A percentile compares a stretch with the other conserved stretches of the same genome.
Evolutionary conservation across 495 filamentous ascomycete species (phyloP).

Genomic region (Penicillium psychrofluorescens): DNA sequence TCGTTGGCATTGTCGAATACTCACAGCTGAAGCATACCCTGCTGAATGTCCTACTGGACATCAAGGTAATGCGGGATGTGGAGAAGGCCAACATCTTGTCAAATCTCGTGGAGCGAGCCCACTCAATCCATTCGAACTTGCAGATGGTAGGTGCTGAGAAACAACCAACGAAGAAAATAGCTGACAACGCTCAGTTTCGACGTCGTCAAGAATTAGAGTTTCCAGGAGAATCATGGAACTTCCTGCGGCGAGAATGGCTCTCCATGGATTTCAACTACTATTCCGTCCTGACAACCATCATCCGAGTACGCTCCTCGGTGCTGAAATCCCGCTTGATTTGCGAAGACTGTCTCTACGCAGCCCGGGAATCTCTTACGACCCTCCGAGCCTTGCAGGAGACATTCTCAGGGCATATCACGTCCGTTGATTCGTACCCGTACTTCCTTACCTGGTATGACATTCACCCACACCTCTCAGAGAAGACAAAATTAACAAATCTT

Average conservation of each 20-base stretch:
- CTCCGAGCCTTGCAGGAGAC: constrained; percentile 17
- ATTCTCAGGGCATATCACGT: constrained; percentile 8
- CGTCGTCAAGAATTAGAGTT: constrained; percentile 12
- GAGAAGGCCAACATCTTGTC: constrained; percentile 17
- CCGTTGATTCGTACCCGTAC: constrained; percentile 19
- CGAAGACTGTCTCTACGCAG: constrained; percentile 20
- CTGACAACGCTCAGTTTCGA: constrained; percentile 7
- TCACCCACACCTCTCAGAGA: neutral
- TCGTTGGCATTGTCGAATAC: constrained; percentile 17
- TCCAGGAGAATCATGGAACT: constrained; percentile 7
- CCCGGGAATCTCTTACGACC: constrained; percentile 16
- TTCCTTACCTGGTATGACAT: constrained; percentile 22
- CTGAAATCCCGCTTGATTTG: constrained; percentile 17
- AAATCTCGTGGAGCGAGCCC: constrained; percentile 12
- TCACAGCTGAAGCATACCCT: constrained; percentile 14
- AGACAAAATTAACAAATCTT: neutral
- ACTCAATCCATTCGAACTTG: constrained; percentile 12
- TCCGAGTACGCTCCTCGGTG: constrained; percentile 16
- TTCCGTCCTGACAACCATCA: constrained; percentile 16
- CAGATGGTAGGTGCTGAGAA: constrained; percentile 8
- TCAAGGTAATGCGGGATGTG: constrained; percentile 8
- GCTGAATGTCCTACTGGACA: constrained; percentile 12
- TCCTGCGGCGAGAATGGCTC: constrained; percentile 18
- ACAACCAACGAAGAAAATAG: neutral
- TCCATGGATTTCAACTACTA: constrained; percentile 27